Evolutionary conservation across 352 stramenopile genomes (phyloP), one percentile per base, ranked within the genome.

Genomic region (Plasmopara halstedii): DNA sequence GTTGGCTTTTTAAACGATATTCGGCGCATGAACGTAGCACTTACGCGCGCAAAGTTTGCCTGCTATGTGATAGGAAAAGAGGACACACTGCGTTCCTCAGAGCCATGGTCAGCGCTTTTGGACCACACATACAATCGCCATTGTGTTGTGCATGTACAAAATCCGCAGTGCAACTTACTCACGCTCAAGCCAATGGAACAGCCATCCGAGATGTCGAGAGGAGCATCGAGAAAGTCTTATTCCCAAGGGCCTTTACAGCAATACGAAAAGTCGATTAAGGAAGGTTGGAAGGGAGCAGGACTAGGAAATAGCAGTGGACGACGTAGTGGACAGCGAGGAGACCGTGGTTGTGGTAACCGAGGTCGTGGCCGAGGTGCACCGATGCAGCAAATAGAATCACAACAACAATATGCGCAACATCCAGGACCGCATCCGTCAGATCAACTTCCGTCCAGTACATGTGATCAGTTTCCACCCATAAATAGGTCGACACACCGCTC

Each of bases 1-100:
- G 78, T 95, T 34, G 84, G 84, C 11, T 95, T 95, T 34, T 53
- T 95, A 48, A 92, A 92, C 53, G 84, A 95, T 46, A 87, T 87
- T 43, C 74, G 84, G 8, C 80, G 84, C 20, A 93, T 95, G 83
- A 95, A 95, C 49, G 84, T 95, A 26, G 74, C 83, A 20, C 49
- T 95, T 20, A 95, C 84, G 25, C 64, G 84, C 55, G 84, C 84
- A 18, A 95, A 94, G 53, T 94, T 85, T 53, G 76, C 82, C 2
- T 94, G 83, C 54, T 94, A 89, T 34, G 81, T 95, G 27, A 88
- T 95, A 21, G 84, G 83, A 20, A 94, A 83, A 33, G 79, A 92
- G 37, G 53, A 64, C 9, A 87, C 83, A 2, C 39, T 94, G 53
- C 70, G 78, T 22, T 90, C 79, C n/a, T 94, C 83, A 7, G 87